Evolutionary conservation across 345 rosid genomes (phyloP), one percentile per base, ranked within the genome.

Genomic region (Linum tenue): DNA sequence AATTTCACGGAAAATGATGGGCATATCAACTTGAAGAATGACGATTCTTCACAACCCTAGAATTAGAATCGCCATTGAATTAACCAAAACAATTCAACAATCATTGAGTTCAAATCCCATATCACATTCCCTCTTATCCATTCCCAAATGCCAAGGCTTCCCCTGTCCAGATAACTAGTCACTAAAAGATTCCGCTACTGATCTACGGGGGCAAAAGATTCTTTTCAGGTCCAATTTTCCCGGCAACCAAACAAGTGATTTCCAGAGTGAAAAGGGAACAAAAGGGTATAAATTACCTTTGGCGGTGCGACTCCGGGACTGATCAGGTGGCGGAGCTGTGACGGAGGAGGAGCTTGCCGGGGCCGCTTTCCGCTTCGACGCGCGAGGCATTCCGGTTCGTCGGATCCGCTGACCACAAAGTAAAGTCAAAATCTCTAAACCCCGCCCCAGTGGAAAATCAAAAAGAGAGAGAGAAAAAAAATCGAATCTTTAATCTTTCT

Each of bases 341-440:
- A 70, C 69, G 63, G 76, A 65, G 61, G 77, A 68, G 64, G 78
- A 65, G 53, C 63, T 70, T 8, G 57, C 76, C 68, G 80, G 79
- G 77, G 67, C 80, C 48, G 76, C 68, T 63, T 82, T 82, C 64
- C 83, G 44, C 77, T 82, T 82, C 11, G 78, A 73, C 31, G 80
- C 73, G 51, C 81, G 86, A 64, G 80, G 80, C 83, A 77, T 79
- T 58, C 43, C 15, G 11, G 5, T 56, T 76, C 80, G 69, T 68
- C 4, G 1, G 76, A 77, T 71, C 57, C 38, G 70, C 51, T 66
- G 61, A 64, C 75, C 44, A 38, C 55, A 66, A 69, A 53, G 66
- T 42, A 38, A 68, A 76, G 50, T 43, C 50, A 43, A 73, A 22
- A 16, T 58, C 37, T 58, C 37, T 58, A 58, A 16, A 58, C 11